Evolutionary conservation across 2,329 filamentous ascomycete species (phyloP).

Genomic region (Alternaria sp.): DNA sequence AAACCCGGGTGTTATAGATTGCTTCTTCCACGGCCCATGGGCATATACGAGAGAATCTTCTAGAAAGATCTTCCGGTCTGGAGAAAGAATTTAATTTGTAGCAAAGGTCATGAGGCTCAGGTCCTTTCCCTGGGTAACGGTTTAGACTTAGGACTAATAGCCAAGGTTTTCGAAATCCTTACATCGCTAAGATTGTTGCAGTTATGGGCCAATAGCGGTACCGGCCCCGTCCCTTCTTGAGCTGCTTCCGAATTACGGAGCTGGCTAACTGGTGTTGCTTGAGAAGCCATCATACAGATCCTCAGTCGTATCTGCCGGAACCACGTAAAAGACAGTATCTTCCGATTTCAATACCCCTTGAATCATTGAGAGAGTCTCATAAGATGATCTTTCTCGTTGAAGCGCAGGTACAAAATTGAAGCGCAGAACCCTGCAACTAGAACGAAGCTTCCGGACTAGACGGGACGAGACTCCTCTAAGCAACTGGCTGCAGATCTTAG

Average conservation of each 20-base stretch:
- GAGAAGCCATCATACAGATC: background rate
- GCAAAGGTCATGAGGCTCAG: conserved; percentile 35
- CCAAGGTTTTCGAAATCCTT: conserved; percentile 12
- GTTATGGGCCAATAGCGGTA: background rate
- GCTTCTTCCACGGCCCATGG: conserved; percentile 19
- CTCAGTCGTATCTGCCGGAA: background rate
- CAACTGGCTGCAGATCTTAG: conserved; percentile 30
- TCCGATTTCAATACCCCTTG: background rate
- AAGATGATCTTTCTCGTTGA: conserved; percentile 16
- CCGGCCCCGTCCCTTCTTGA: background rate
- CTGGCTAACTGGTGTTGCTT: background rate
- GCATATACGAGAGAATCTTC: conserved; percentile 32
- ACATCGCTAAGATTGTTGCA: conserved; percentile 7
- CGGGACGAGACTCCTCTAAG: conserved; percentile 47
- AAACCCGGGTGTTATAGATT: conserved; percentile 35
- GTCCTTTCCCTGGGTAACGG: conserved; percentile 16
- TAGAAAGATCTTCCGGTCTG: conserved; percentile 31
- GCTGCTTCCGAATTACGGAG: background rate
- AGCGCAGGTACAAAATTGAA: conserved; percentile 21
- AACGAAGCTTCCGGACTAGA: conserved; percentile 41
- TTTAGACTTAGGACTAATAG: background rate
- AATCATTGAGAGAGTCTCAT: conserved; percentile 9
- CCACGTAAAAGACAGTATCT: background rate
- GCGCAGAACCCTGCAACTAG: conserved; percentile 15
- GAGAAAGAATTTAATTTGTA: conserved; percentile 31